Base-by-base conservation (phyloP, 345 rosid species). In the Eucalyptus virginea region DNA sequence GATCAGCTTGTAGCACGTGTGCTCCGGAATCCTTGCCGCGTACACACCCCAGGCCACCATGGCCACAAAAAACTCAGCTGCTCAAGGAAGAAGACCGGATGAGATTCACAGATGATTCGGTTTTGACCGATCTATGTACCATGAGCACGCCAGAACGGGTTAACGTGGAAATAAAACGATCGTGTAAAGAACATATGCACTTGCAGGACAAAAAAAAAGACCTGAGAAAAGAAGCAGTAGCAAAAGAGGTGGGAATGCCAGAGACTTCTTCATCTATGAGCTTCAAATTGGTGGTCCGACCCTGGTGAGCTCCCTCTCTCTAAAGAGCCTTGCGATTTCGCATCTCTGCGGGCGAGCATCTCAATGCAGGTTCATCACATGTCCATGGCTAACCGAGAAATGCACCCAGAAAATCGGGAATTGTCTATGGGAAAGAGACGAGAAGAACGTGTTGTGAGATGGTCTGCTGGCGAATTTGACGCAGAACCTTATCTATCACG, bases 1-100 rank as follows among this genome's bases (percentile, higher is more conserved):
- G 44, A 94, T 83, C 87, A 47, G 49, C 88, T 90, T 94, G 62
- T 88, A 93, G 86, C 96, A 93, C 23, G 95, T 94, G 89, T 94
- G 94, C 88, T 94, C 96, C 3, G 96, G 96, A 50, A 94, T 92
- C 89, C 94, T 93, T 40, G 81, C 91, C 3, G 80, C 92, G 30
- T 88, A 23, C 42, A 32, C 91, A 10, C 50, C 91, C 6, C 48
- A 48, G n/a, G 87, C 88, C 42, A 67, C 90, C 50, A 58, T 19
- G 32, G 24, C 67, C 48, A 60, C 51, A 49, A 28, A 56, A 69
- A n/a, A 11, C 42, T 88, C 91, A 32, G 88, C 88, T 86, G 90
- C 47, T 40, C 47, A 8, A 77, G 83, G 83, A 77, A 77, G 83
- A 77, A 77, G 16, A 77, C 30, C 5, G 28, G 12, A 77, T 40